Percentiles rank a stretch among this genome's conserved stretches.
These are phyloP conservation scores for Cercospora sesami DNA, from an alignment of 2,329 filamentous ascomycete genomes.

Conservation along the genomic window DNA sequence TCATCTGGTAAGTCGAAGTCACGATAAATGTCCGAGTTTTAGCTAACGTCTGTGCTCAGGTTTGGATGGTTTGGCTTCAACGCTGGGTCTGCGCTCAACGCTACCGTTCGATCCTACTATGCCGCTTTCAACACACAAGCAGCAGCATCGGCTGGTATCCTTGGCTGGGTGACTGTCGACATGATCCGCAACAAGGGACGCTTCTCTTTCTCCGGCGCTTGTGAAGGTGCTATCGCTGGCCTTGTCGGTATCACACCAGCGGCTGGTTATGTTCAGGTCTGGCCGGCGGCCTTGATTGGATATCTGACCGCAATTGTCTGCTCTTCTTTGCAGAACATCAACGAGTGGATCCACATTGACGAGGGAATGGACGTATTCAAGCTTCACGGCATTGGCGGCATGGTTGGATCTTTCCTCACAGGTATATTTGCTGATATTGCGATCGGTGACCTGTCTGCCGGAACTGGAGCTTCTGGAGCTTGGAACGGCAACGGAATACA, in stretches of 20 bases:
- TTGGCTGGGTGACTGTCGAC: constrained; percentile 57
- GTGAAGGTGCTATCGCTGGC: constrained; percentile 59
- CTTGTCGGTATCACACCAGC: constrained; percentile 59
- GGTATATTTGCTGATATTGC: constrained; percentile 56
- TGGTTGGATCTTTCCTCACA: constrained; percentile 59
- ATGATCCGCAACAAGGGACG: constrained; percentile 53
- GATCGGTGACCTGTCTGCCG: constrained; percentile 53
- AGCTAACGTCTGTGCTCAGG: constrained; percentile 31
- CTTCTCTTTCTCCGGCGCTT: constrained; percentile 58
- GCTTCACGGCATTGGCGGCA: constrained; percentile 59
- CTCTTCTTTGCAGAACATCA: constrained; percentile 52
- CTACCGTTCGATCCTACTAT: constrained; percentile 54
- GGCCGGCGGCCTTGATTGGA: constrained; percentile 54
- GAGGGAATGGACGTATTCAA: constrained; percentile 63
- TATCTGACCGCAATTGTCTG: constrained; percentile 57
- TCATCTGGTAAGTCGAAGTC: constrained; percentile 68
- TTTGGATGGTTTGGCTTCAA: constrained; percentile 64
- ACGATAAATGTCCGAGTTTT: constrained; percentile 50
- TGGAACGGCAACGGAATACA: constrained; percentile 59
- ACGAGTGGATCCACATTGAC: constrained; percentile 57
- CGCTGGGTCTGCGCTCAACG: constrained; percentile 56
- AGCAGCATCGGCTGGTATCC: constrained; percentile 54
- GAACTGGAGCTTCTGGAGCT: constrained; percentile 48
- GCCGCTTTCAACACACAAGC: constrained; percentile 61
- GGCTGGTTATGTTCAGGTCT: constrained; percentile 22